Evolutionary conservation across 1,139 yeast genomes (phyloP).

Genomic region (Geotrichum australiense): DNA sequence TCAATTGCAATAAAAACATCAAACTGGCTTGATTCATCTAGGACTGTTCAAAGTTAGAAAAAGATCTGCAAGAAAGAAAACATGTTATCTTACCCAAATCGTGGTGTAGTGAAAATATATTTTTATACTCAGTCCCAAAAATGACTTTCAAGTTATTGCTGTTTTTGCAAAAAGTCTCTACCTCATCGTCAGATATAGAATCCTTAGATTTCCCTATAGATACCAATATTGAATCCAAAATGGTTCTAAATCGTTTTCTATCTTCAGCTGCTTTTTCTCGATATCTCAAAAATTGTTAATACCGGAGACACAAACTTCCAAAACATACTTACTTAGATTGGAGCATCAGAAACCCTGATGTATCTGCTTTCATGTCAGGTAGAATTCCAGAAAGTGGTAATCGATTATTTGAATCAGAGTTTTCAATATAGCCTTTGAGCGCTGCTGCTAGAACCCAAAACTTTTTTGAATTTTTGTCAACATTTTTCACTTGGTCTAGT

Average conservation of each 20-base stretch:
- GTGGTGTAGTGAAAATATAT: not conserved
- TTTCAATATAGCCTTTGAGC: conserved; percentile 43
- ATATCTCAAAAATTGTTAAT: conserved; percentile 33
- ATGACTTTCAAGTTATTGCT: conserved; percentile 37
- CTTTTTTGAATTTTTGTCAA: conserved; percentile 22
- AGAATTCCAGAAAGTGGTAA: conserved; percentile 69
- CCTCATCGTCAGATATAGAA: conserved; percentile 36
- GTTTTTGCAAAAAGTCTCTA: conserved; percentile 56
- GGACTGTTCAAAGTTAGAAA: conserved; percentile 5
- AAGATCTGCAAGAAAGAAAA: not conserved
- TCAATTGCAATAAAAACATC: conserved; percentile 26
- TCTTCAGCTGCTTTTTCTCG: conserved; percentile 51
- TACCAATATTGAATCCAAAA: conserved; percentile 32
- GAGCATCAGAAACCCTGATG: conserved; percentile 52
- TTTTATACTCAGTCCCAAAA: conserved; percentile 22
- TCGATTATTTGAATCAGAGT: conserved; percentile 24
- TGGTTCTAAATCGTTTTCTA: conserved; percentile 35
- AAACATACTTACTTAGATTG: conserved; percentile 38
- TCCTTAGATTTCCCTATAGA: conserved; percentile 27
- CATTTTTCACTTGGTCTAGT: conserved; percentile 18
- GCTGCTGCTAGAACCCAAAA: conserved; percentile 64
- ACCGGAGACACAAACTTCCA: not conserved
- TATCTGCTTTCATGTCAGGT: conserved; percentile 87
- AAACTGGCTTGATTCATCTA: conserved; percentile 21
- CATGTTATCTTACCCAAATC: conserved; percentile 3